Evolutionary conservation across 1,139 yeast species (phyloP), one percentile per base, ranked within the genome.

Genomic region (Debaryomycetaceae sp.): DNA sequence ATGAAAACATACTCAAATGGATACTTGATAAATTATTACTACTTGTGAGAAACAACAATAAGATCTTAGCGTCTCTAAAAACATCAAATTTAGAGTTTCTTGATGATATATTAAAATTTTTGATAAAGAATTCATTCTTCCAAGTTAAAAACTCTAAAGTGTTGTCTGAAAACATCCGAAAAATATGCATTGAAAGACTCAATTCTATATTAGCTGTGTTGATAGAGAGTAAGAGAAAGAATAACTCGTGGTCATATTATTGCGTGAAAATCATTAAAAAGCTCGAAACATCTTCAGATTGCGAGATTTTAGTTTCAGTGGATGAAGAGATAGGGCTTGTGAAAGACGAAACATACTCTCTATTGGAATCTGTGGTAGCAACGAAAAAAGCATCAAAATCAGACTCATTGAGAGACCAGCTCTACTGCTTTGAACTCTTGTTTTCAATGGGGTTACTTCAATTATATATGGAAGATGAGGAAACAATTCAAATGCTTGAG

Each of bases 401-500:
- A 9, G 17, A 36, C 7, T 33, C 48, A 1, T 47, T 40, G 39
- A 50, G 41, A 15, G 63, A 61, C 30, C 66, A 65, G 34, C 56
- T 63, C 9, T 56, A 55, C 39, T 67, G 74, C 39, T 83, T 86
- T 55, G 95, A 88, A 56, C 66, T 87, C 34, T 66, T 92, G 37
- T 79, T 87, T 43, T 84, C 96, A 0, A 79, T 87, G 75, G 85
- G 85, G 3, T 62, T 89, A 35, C 59, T 92, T 19, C 96, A 89
- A 56, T 71, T 91, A 33, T 89, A 83, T 55, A 68, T 82, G 46
- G 95, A 92, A 15, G 89, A 83, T 51, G 81, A 78, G 40, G 98
- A 91, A 46, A 84, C 96, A 0, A 79, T 85, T 4, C 70, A 80
- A 26, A 83, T 88, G 17, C 69, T 89, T 33, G 83, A 81, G 31